Base-by-base conservation (phyloP, 2,329 filamentous ascomycete species). In the Venturia effusa region DNA sequence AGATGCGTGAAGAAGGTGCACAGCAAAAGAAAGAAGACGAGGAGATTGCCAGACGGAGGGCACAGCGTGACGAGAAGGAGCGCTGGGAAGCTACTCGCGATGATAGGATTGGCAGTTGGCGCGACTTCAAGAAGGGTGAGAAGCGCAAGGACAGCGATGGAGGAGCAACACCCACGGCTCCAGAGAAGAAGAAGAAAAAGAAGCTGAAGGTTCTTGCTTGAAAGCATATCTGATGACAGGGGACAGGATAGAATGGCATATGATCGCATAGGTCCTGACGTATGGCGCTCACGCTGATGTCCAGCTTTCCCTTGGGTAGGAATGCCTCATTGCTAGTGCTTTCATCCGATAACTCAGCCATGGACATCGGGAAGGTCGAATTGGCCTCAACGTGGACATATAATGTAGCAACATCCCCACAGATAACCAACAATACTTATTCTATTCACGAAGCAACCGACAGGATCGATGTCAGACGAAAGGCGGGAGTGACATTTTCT, bases 71-170 rank as follows among this genome's bases (percentile, higher is more conserved):
- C 73, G 90, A 94, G 74, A 92, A 97, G 68, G 86, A 94, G 78
- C 89, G 92, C 67, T 99, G 94, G 94, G 94, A 99, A 79, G 87
- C 90, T 71, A 96, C 89, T 32, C 81, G 94, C 59, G 94, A 99
- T 66, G 84, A 91, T 77, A 84, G 94, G 68, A 97, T 99, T 76
- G 90, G 87, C 68, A 96, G 89, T 75, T 99, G 94, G 94, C 84
- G 94, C 64, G 85, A 92, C 68, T 99, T 96, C 71, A 87, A 94
- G 74, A 94, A 95, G 78, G 75, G 74, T 64, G 67, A 69, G 68
- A 75, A 77, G 65, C 84, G 83, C 66, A 86, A 83, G 75, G 80
- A 78, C 24, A 40, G 37, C 3, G 79, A 79, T 43, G 34, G 59
- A 10, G 40, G 22, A 60, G 17, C 59, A 40, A 22, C 59, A 3